Conservation (phyloP, 2,329 filamentous ascomycete species). For the Arthrobotrys entomopaga region DNA sequence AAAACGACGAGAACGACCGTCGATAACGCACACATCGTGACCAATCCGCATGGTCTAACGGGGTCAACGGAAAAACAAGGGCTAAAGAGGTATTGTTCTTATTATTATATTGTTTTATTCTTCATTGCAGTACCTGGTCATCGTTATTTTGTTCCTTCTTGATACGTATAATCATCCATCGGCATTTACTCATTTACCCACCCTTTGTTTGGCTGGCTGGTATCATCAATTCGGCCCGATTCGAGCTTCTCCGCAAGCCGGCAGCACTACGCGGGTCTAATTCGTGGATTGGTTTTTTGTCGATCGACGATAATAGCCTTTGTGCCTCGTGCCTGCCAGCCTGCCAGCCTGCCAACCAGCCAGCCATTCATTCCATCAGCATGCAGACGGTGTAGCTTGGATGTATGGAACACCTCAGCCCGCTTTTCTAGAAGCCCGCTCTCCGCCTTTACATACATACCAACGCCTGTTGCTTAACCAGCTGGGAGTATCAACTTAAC, state of each 20-base stretch:
- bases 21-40: slow-evolving; percentile 25
- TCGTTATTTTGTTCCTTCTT: neutral
- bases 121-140: neutral
- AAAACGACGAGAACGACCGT: slow-evolving; percentile 11
- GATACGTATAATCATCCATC: neutral
- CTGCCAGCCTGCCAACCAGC: too few species aligned
- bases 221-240: neutral
- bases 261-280: neutral
- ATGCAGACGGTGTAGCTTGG: slow-evolving; percentile 39
- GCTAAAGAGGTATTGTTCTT: neutral
- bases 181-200: too few species aligned
- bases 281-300: neutral
- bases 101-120: neutral
- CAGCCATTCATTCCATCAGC: slow-evolving; percentile 25
- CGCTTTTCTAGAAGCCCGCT: slow-evolving; percentile 42
- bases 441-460: slow-evolving; percentile 27
- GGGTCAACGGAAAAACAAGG: neutral
- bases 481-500: neutral
- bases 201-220: too few species aligned
- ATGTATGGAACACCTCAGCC: slow-evolving; percentile 54
- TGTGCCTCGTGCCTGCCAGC: neutral
- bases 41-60: neutral
- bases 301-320: slow-evolving; percentile 1
- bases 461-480: neutral
- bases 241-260: neutral